Evolutionary conservation across 306 rosid species (phyloP).

Genomic region (Aeschynomene evenia): DNA sequence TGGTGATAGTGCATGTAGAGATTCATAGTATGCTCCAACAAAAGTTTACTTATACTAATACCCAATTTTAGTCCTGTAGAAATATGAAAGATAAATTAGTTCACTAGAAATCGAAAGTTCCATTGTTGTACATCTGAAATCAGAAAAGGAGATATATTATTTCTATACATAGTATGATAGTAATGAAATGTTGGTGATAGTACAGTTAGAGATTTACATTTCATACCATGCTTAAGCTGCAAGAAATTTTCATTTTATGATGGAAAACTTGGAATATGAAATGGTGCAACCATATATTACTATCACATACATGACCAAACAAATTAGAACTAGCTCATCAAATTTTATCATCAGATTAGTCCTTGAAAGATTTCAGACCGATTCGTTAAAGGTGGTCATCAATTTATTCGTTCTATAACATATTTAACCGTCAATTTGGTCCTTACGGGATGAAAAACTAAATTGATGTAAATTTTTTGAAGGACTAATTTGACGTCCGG

Average conservation of each 20-base stretch:
- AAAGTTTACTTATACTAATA: no score
- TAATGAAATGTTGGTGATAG: not conserved
- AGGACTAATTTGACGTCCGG: not conserved
- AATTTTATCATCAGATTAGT: not conserved
- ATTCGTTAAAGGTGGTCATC: not conserved
- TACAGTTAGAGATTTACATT: not conserved
- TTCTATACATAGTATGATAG: no score
- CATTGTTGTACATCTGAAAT: no score
- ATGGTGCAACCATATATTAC: not conserved
- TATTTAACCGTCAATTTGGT: not conserved
- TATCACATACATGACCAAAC: not conserved
- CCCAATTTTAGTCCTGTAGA: no score
- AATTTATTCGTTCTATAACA: not conserved
- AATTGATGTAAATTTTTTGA: no score
- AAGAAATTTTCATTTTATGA: not conserved
- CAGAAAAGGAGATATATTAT: no score
- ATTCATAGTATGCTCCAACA: not conserved
- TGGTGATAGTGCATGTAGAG: not conserved
- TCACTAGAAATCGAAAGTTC: no score
- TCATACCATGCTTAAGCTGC: no score
- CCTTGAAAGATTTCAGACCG: not conserved
- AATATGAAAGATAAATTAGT: no score
- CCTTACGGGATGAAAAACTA: not conserved
- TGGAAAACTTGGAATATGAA: not conserved
- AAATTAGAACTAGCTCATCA: not conserved